phyloP scores from a whole-genome alignment of 208 protist species.

The Trypanosoma avium region DNA sequence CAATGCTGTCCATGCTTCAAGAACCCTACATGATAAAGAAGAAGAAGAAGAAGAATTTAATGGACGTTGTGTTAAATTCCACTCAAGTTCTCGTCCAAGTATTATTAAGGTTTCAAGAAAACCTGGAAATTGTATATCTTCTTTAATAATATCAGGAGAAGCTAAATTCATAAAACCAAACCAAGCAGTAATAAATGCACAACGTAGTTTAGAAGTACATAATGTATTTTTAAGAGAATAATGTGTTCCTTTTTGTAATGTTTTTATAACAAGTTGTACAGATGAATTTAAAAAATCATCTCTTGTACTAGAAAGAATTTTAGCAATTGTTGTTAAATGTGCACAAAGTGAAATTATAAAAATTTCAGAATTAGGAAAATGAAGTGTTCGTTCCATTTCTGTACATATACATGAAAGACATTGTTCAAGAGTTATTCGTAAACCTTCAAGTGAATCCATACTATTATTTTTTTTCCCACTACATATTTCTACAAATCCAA shows the following conservation, averaged over 20 bases:
- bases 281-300: slow-evolving; percentile 14
- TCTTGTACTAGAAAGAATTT: slow-evolving; percentile 27
- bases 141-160: slow-evolving; percentile 1
- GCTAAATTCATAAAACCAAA: slow-evolving; percentile 62
- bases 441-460: slow-evolving; percentile 11
- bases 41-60: not conserved
- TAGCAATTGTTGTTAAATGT: slow-evolving; percentile 32
- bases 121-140: slow-evolving; percentile 16
- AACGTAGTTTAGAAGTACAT: slow-evolving; percentile 36
- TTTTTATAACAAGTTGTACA: slow-evolving; percentile 12
- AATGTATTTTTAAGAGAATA: slow-evolving; percentile 18
- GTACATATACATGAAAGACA: slow-evolving; percentile 36
- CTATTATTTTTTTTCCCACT: not conserved
- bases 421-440: slow-evolving; percentile 20
- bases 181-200: slow-evolving; percentile 53
- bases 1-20: slow-evolving; percentile 64
- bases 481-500: slow-evolving; percentile 31
- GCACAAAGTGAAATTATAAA: slow-evolving; percentile 28
- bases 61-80: not conserved
- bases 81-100: slow-evolving; percentile 24
- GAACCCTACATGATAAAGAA: no score
- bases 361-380: slow-evolving; percentile 17
- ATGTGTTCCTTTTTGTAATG: slow-evolving; percentile 26
- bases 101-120: slow-evolving; percentile 32
- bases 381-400: slow-evolving; percentile 32